Conservation (phyloP, 1,284 basidiomycete genomes). For the Moesziomyces antarcticus region DNA sequence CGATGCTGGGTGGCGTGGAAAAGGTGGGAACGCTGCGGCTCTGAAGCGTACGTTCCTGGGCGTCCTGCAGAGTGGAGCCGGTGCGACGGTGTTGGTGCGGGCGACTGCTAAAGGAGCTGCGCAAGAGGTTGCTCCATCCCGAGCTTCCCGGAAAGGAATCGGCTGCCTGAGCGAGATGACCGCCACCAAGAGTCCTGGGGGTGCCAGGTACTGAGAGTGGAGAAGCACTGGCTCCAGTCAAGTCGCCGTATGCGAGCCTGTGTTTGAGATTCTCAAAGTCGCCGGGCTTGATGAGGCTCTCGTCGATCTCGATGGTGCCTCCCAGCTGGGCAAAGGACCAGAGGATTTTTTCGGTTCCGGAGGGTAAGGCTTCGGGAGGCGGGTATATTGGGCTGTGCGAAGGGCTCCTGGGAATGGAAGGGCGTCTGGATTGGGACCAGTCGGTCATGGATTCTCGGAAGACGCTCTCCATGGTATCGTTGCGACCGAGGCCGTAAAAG, state of each 20-base stretch:
- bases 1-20: constrained; percentile 82
- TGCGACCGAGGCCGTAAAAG: constrained; percentile 63
- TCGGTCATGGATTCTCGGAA: constrained; percentile 64
- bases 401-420: constrained; percentile 9
- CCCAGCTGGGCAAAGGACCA: constrained; percentile 86
- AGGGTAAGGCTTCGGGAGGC: constrained; percentile 20
- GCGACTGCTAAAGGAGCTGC: constrained; percentile 22
- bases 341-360: constrained; percentile 78
- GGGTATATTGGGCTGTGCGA: constrained; percentile 51
- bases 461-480: constrained; percentile 68
- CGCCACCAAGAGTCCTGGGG: constrained; percentile 55
- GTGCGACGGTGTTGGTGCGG: constrained; percentile 62
- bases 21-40: constrained; percentile 78
- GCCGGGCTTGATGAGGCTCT: constrained; percentile 68
- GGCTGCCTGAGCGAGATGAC: constrained; percentile 53
- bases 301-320: constrained; percentile 75
- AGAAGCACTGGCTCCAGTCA: constrained; percentile 51
- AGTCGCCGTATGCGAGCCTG: constrained; percentile 61
- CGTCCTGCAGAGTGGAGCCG: constrained; percentile 75
- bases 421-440: constrained; percentile 48
- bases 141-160: constrained; percentile 19
- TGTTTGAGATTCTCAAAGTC: constrained; percentile 69
- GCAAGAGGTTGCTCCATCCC: constrained; percentile 35
- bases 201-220: constrained; percentile 34
- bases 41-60: constrained; percentile 61